Evolutionary conservation across 2,329 filamentous ascomycete species (phyloP), one percentile per base, ranked within the genome.

Genomic region (Immersiporthe knoxdaviesiana): DNA sequence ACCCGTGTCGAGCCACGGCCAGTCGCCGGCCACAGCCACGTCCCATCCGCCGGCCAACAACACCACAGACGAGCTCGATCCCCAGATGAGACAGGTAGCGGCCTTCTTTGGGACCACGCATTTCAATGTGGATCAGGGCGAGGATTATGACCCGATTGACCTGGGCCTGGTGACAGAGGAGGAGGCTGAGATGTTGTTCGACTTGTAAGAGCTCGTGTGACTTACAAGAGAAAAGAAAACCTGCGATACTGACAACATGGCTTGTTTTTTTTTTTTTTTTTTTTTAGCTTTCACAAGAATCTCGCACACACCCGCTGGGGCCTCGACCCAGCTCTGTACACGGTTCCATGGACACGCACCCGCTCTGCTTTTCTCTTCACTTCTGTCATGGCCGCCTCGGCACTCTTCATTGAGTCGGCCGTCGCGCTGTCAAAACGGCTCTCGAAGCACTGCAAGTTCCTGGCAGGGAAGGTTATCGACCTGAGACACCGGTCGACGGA

Each of bases 281-380:
- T n/a, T n/a, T 35, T 47, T 66, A 91, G 89, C 74, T 93, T 92
- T 73, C 88, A 91, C 74, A 83, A 88, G 32, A 89, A 90, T 63
- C 84, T 93, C 6, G 88, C 90, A 1, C 91, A 93, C 76, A 93
- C 91, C 0, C 81, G 91, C 76, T 93, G 91, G 91, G 91, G 91
- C 0, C 85, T 92, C 11, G 91, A 92, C 73, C 89, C 90, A 1
- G 77, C 85, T 18, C 80, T 92, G 5, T 91, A 92, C 74, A 92
- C 87, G 0, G 82, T 88, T 24, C 78, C 83, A 0, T 93, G 92
- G 73, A 89, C 91, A 2, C 88, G 90, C 21, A 84, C 84, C 1
- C 87, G 90, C 62, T 93, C 91, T 0, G 85, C 90, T 1, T 92
- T 92, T 75, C 81, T 93, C 1, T 90, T 91, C 74, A 92, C 91